phyloP scores from a whole-genome alignment of 176 grass and related monocot species.

The Eremochloa ophiuroides region DNA sequence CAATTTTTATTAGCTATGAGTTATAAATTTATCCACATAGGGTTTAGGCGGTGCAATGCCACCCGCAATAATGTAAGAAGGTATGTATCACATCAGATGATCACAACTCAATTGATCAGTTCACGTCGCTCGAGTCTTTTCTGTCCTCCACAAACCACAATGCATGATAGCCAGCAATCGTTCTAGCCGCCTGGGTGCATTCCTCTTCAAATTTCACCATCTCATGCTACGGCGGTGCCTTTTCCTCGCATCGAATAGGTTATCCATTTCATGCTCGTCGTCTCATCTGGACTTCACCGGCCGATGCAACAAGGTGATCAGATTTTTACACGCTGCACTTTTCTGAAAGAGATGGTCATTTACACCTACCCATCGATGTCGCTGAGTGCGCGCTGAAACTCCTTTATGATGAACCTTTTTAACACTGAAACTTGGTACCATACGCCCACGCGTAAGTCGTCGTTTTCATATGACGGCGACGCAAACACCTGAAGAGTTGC shows the following conservation, averaged over 20 bases:
- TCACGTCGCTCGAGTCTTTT: background rate
- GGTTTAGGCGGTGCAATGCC: too few relatives aligned
- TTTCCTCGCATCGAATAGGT: background rate
- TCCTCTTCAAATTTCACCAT: background rate
- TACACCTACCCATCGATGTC: background rate
- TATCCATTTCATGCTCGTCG: background rate
- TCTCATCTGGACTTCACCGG: conserved; percentile 15
- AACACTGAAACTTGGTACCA: background rate
- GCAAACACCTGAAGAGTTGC: background rate
- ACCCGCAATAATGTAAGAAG: background rate
- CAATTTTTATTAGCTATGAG: too few relatives aligned
- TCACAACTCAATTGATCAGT: background rate
- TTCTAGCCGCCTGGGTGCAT: background rate
- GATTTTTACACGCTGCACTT: background rate
- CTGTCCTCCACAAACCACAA: background rate
- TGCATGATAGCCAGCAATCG: background rate
- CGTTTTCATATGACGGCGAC: conserved; percentile 25
- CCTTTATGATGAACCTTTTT: background rate
- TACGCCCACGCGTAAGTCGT: conserved; percentile 7
- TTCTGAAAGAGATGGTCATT: conserved; percentile 23
- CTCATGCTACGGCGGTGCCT: background rate
- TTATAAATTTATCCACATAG: too few relatives aligned
- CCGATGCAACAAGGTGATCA: background rate
- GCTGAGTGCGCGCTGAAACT: background rate
- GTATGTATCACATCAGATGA: background rate